Evolutionary conservation across 1,284 basidiomycete genomes (phyloP), one percentile per base, ranked within the genome.

Genomic region (Tetrapyrgos nigripes): DNA sequence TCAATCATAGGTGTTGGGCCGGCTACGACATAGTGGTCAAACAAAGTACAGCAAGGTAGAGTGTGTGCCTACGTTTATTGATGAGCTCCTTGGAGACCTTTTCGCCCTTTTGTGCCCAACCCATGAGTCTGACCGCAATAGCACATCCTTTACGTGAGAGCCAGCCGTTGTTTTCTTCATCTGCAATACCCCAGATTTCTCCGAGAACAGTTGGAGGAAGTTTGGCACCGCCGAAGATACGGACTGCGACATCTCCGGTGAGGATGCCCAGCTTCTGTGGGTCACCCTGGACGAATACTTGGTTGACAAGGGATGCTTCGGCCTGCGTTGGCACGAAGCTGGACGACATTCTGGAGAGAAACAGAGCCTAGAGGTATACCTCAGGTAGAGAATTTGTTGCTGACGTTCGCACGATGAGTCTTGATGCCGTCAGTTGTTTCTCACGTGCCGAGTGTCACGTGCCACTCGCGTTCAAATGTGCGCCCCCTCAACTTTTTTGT

Each of bases 141-240:
- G 93, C 89, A 70, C 95, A 92, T 40, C 91, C 92, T 66, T 93
- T 94, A 64, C 84, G 87, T 14, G 94, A 91, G 57, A 99, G 83
- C 76, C 91, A 95, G 3, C 96, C 96, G 62, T 93, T 93, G 79
- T 97, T 96, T 47, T 94, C 91, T 52, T 91, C 89, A 79, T 99
- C 97, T 43, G 96, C 90, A 60, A 98, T 78, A 55, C 82, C 85
- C 97, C 97, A 99, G 66, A 99, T 91, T 78, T 97, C 92, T 44
- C 96, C 95, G 59, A 99, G 88, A 33, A 85, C 82, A n/a, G 83
- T 78, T 8, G 93, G 87, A 28, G 86, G 76, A 56, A 97, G 84
- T 66, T 91, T 90, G 47, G 93, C 89, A 55, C 92, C 89, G 59
- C 85, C 81, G 67, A 96, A 92, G 57, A 94, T 79, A 69, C 85